Evolutionary conservation across 2,329 filamentous ascomycete genomes (phyloP), one percentile per base, ranked within the genome.

Genomic region (Talaromyces sp.): DNA sequence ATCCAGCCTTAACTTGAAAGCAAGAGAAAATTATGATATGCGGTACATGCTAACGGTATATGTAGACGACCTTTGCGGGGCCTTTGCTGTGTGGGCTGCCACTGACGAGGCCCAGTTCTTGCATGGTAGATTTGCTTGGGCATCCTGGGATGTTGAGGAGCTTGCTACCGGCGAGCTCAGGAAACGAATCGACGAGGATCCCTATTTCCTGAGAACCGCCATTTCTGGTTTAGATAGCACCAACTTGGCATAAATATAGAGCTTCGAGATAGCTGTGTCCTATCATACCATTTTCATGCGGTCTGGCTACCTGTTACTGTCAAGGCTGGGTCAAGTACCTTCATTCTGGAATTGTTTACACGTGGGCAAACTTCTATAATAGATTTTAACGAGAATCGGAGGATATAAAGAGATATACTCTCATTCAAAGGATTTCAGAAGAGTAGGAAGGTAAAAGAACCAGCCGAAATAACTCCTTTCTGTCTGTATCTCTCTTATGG

Each of bases 61-160:
- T 61, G 0, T 66, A 72, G 71, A 70, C 17, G 61, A 69, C 29
- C 68, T 75, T 3, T 70, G 71, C 0, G 73, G 68, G 0, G 61
- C 71, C 10, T 77, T 76, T 53, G 67, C 64, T 6, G 73, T 81
- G 2, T 82, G 79, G 79, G 66, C 78, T 7, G 72, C 76, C 1
- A 75, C 71, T 15, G 66, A 73, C 1, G 77, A 82, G 67, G 77
- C 76, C 0, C 69, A 72, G 0, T 81, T 80, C 61, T 67, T 82
- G 45, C 74, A 76, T 66, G 79, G 78, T 1, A 69, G 76, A 11
- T 76, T 71, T 65, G 69, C 78, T 6, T 77, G 74, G 72, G 72
- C 74, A 3, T 74, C 76, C 38, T 80, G 78, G 78, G 79, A 82
- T 72, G 78, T 80, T 2, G 73, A 78, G 10, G 79, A 82, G 67